Conservation (phyloP, 768 basidiomycete genomes). For the Amanita muscaria region DNA sequence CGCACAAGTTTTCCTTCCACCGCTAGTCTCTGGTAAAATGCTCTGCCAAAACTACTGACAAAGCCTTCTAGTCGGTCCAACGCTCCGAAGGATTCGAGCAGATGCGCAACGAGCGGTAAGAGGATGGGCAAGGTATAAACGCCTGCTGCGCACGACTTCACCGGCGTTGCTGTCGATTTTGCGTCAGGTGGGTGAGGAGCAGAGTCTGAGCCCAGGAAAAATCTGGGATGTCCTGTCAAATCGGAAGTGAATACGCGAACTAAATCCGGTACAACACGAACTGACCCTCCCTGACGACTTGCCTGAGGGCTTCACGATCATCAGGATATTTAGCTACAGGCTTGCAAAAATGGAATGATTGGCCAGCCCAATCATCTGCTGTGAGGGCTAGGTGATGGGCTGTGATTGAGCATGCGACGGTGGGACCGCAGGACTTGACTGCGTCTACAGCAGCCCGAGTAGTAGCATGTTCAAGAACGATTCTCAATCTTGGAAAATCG, state of each 20-base stretch:
- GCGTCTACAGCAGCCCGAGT: slow-evolving; percentile 85
- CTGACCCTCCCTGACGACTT: slow-evolving; percentile 68
- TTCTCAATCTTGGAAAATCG: slow-evolving; percentile 82
- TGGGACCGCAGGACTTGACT: slow-evolving; percentile 68
- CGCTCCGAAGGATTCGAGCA: slow-evolving; percentile 82
- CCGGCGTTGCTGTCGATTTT: slow-evolving; percentile 64
- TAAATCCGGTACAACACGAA: neutral
- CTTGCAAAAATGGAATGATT: slow-evolving; percentile 95
- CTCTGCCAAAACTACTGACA: slow-evolving; percentile 67
- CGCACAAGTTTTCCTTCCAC: slow-evolving; percentile 25
- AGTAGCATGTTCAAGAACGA: slow-evolving; percentile 96
- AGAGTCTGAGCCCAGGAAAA: slow-evolving; percentile 96
- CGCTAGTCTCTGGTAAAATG: slow-evolving; percentile 55
- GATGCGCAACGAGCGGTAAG: slow-evolving; percentile 80
- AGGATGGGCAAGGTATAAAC: slow-evolving; percentile 93
- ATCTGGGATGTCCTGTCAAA: slow-evolving; percentile 71
- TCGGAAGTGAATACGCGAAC: neutral
- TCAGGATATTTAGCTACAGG: slow-evolving; percentile 95
- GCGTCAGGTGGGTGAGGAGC: slow-evolving; percentile 77
- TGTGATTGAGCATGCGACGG: slow-evolving; percentile 94
- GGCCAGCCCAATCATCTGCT: slow-evolving; percentile 95
- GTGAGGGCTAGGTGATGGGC: slow-evolving; percentile 92
- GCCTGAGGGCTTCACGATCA: slow-evolving; percentile 75
- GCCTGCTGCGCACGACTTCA: slow-evolving; percentile 82
- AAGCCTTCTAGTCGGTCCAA: slow-evolving; percentile 77